Conservation (phyloP, 805 yeast species). For the Barnettozyma sucrosica region DNA sequence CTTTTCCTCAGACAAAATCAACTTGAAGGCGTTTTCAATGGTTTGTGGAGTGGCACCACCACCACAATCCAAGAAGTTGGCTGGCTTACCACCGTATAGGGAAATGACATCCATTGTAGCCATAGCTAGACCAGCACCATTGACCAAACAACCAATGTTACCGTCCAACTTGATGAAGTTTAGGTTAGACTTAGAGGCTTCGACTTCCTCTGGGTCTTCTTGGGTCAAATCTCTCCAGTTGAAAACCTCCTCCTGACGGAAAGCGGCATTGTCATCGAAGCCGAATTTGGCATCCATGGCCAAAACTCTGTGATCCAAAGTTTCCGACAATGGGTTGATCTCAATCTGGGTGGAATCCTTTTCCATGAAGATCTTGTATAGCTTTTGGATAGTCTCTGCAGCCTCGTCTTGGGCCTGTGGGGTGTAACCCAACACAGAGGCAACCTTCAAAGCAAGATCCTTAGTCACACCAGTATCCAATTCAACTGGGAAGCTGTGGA, state of each 20-base stretch:
- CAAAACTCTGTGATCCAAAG: conserved; percentile 80
- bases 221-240: conserved; percentile 96
- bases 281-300: conserved; percentile 99
- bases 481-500: conserved; percentile 79
- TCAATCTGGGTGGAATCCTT: conserved; percentile 97
- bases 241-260: conserved; percentile 92
- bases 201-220: conserved; percentile 96
- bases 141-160: conserved; percentile 96
- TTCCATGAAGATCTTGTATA: conserved; percentile 85
- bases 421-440: conserved; percentile 77
- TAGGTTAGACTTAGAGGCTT: conserved; percentile 82
- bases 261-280: conserved; percentile 93
- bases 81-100: conserved; percentile 97
- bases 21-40: conserved; percentile 92
- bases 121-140: conserved; percentile 99
- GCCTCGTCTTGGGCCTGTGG: conserved; percentile 75
- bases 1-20: conserved; percentile 81
- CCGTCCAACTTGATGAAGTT: conserved; percentile 98
- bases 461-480: conserved; percentile 77
- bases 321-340: conserved; percentile 96
- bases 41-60: conserved; percentile 99
- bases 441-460: conserved; percentile 67
- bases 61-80: conserved; percentile 99
- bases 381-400: conserved; percentile 77
- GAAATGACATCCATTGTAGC: conserved; percentile 99